Evolutionary conservation across 768 basidiomycete genomes (phyloP).

Genomic region (Lactifluus subvellereus): DNA sequence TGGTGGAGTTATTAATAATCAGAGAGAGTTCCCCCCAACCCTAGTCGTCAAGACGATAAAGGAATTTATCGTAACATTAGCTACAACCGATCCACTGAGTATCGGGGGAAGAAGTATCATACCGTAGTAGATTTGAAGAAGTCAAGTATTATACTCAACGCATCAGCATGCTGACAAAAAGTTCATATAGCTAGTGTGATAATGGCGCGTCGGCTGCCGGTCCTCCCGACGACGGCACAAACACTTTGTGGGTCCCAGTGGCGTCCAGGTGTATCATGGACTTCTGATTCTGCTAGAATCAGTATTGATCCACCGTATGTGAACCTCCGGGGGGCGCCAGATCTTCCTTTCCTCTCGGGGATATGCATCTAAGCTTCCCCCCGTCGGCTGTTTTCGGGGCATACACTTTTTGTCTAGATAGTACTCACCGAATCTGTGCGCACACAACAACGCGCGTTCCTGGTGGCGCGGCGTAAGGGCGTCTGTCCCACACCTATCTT

Average conservation of each 20-base stretch:
- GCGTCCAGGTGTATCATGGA: too few relatives aligned
- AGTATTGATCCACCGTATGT: not conserved
- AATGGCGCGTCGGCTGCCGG: not conserved
- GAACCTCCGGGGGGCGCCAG: not conserved
- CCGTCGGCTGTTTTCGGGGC: too few relatives aligned
- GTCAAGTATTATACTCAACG: not conserved
- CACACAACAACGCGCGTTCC: too few relatives aligned
- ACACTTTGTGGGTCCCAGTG: not conserved
- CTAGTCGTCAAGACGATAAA: slow-evolving; percentile 13
- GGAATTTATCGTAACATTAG: not conserved
- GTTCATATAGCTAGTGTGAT: not conserved
- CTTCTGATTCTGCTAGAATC: too few relatives aligned
- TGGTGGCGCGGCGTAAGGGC: too few relatives aligned
- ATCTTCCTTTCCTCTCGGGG: not conserved
- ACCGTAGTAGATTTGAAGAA: not conserved
- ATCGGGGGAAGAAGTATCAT: too few relatives aligned
- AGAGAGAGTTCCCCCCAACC: not conserved
- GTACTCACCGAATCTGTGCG: too few relatives aligned
- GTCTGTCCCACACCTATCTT: too few relatives aligned
- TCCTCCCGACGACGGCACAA: not conserved
- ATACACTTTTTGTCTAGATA: too few relatives aligned
- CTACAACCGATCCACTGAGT: not conserved
- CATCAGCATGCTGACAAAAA: not conserved
- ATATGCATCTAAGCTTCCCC: not conserved
- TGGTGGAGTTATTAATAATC: not conserved